Evolutionary conservation across 176 grass and related monocot species (phyloP).

Genomic region (Phragmites australis): DNA sequence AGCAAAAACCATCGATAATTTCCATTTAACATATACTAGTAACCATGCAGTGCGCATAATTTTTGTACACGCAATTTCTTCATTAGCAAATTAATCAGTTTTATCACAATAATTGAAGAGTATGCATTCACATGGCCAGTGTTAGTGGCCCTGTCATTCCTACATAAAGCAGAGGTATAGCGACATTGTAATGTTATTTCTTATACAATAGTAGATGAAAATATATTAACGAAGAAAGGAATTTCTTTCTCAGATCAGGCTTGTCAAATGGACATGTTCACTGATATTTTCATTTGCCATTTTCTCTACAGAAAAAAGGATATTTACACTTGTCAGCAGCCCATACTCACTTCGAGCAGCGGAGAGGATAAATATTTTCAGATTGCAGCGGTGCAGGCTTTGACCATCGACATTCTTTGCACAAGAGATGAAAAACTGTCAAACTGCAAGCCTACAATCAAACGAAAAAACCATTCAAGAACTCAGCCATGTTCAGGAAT

Average conservation of each 20-base stretch:
- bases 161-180: constrained; percentile 14
- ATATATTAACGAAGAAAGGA: constrained; percentile 4
- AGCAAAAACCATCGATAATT: background rate
- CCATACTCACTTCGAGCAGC: too few relatives aligned
- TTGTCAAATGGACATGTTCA: background rate
- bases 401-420: background rate
- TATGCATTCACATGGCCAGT: background rate
- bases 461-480: background rate
- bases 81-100: too few relatives aligned
- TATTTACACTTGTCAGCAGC: too few relatives aligned
- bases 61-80: too few relatives aligned
- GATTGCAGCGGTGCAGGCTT: background rate
- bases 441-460: background rate
- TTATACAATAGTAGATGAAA: constrained; percentile 28
- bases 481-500: background rate
- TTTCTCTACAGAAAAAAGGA: too few relatives aligned
- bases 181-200: constrained; percentile 3
- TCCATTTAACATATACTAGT: too few relatives aligned
- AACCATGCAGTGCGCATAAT: too few relatives aligned
- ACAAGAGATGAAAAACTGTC: background rate
- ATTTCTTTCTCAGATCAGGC: constrained; percentile 5
- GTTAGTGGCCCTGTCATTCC: background rate
- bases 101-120: too few relatives aligned
- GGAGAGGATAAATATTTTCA: background rate
- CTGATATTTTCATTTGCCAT: background rate